Evolutionary conservation across 192 early-diverging fungal genomes (phyloP), one percentile per base, ranked within the genome.

Genomic region (Dissophora ornata): DNA sequence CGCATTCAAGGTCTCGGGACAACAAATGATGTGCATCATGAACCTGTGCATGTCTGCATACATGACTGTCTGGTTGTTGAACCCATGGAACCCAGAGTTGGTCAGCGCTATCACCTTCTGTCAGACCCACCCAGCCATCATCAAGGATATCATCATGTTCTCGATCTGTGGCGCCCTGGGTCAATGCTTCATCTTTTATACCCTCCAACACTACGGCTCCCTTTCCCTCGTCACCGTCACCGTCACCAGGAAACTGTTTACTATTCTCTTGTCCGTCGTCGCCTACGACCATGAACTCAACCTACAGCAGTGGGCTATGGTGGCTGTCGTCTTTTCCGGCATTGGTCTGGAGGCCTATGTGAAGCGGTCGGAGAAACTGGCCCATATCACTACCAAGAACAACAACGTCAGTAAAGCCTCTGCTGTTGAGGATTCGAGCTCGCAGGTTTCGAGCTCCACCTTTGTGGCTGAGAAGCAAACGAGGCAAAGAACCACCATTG

Each of bases 121-220:
- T 63, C 57, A 81, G 16, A 77, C 81, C 9, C 92, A 97, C 57
- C 98, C 98, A 9, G 86, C 82, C 13, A 92, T 97, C 4, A 78
- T 94, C 45, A 51, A 79, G 18, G 96, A 99, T 69, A 89, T 99
- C 32, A 62, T 92, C 40, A 82, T 98, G 70, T 99, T 96, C 87
- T 90, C 91, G 2, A 61, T 97, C 5, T 94, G 92, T 80, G 98
- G 98, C 13, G 94, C 96, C 8, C 41, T 98, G 13, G 98, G 98
- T n/a, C 98, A 99, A 81, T 93, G 93, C 83, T 98, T 99, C 82
- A 96, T 99, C 55, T 99, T 96, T 81, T 94, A 94, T 82, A 95
- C 93, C 34, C 89, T 99, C 24, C 90, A 94, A 47, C 84, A 85
- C 9, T 98, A 95, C 80, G 98, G 97, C 10, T 92, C 93, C 46